phyloP scores from a whole-genome alignment of 164 flowering plant genomes.

The Hamamelis virginiana region DNA sequence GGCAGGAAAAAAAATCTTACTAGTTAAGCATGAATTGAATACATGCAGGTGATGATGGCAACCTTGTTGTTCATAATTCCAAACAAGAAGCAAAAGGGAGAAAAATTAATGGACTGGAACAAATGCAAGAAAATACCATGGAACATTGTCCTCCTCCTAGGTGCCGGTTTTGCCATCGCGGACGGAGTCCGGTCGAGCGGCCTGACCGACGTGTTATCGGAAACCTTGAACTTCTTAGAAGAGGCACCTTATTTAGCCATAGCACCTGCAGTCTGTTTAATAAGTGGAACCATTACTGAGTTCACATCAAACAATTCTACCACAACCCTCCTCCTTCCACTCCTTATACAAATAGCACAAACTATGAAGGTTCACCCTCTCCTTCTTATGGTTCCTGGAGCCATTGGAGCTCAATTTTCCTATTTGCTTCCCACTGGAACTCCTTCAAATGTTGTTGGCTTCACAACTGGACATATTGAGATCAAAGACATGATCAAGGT shows the following conservation, averaged over 20 bases:
- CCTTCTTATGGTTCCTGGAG: constrained; percentile 77
- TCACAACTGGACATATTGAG: constrained; percentile 73
- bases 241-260: constrained; percentile 60
- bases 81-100: constrained; percentile 63
- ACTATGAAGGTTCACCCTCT: constrained; percentile 71
- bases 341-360: constrained; percentile 67
- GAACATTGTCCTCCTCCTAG: constrained; percentile 71
- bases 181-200: constrained; percentile 80
- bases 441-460: constrained; percentile 87
- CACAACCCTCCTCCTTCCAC: constrained; percentile 66
- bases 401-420: constrained; percentile 82
- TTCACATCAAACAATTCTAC: constrained; percentile 88
- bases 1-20: too few species aligned
- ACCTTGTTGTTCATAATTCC: constrained; percentile 88
- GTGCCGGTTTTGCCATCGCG: constrained; percentile 95
- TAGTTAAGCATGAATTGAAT: too few species aligned
- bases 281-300: constrained; percentile 64
- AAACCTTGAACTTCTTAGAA: constrained; percentile 52
- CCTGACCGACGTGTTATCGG: constrained; percentile 61
- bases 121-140: constrained; percentile 95
- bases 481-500: constrained; percentile 73
- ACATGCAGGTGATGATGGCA: constrained; percentile 77
- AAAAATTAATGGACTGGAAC: constrained; percentile 95
- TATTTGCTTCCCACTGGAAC: constrained; percentile 80
- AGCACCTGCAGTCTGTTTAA: constrained; percentile 65